Evolutionary conservation across 495 filamentous ascomycete genomes (phyloP).

Genomic region (Hypoxylon lenormandii): DNA sequence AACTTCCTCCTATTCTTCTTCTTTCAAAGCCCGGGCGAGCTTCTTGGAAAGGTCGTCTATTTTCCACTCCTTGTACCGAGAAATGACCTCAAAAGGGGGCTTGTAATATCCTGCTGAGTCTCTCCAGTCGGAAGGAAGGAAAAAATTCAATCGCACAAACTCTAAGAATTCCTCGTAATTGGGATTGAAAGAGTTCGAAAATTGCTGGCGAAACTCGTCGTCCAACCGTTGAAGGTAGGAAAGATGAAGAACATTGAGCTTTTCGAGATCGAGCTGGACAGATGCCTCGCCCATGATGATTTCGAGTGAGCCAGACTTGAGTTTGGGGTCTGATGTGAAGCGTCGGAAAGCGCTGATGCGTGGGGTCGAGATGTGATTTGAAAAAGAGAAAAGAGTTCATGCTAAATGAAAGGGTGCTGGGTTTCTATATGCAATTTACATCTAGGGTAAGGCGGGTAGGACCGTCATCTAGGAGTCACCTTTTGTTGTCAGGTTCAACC

Average conservation of each 20-base stretch:
- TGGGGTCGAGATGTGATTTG: too few relatives aligned
- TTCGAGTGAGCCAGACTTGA: too few relatives aligned
- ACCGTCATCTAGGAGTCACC: too few relatives aligned
- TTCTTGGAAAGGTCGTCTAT: neutral
- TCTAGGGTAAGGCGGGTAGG: too few relatives aligned
- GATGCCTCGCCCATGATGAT: neutral
- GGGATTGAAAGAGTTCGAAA: neutral
- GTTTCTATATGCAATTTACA: too few relatives aligned
- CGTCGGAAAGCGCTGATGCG: too few relatives aligned
- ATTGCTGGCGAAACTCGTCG: conserved; percentile 4
- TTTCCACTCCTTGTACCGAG: conserved; percentile 20
- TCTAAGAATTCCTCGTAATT: conserved; percentile 9
- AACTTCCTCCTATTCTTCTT: too few relatives aligned
- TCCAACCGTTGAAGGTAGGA: neutral
- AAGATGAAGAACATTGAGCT: conserved; percentile 2
- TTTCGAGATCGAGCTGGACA: neutral
- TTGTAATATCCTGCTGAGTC: conserved; percentile 11
- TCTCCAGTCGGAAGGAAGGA: neutral
- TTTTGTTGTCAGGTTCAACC: too few relatives aligned
- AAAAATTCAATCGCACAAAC: neutral
- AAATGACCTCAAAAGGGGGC: conserved; percentile 4
- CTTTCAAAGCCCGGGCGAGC: too few relatives aligned
- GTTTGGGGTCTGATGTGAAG: too few relatives aligned
- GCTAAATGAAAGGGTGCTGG: too few relatives aligned
- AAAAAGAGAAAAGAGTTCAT: too few relatives aligned